Evolutionary conservation across 257 asterid species (phyloP).

Genomic region (Voacanga thouarsii): DNA sequence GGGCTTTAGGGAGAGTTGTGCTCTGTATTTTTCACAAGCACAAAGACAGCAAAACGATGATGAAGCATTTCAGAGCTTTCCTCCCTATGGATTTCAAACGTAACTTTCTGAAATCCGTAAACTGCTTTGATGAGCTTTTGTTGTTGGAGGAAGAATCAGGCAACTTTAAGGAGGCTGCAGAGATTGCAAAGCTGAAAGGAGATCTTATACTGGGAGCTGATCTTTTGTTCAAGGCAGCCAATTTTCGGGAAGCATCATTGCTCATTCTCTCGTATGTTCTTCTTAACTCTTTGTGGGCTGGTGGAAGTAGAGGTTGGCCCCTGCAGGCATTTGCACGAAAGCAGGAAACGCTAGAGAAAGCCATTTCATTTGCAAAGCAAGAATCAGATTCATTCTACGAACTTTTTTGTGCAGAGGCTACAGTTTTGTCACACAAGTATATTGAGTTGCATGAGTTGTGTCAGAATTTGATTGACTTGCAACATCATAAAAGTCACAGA

Average conservation of each 20-base stretch:
- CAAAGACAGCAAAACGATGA: conserved; percentile 33
- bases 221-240: conserved; percentile 34
- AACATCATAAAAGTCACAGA: no score
- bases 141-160: conserved; percentile 48
- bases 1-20: conserved; percentile 40
- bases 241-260: conserved; percentile 23
- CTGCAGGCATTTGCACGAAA: background rate
- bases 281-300: background rate
- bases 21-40: conserved; percentile 24
- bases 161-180: conserved; percentile 51
- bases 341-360: background rate
- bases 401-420: background rate
- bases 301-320: background rate
- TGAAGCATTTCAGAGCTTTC: conserved; percentile 50
- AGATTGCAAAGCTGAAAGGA: conserved; percentile 40
- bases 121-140: conserved; percentile 43
- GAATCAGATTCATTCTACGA: background rate
- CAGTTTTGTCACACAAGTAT: background rate
- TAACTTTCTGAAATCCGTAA: conserved; percentile 35
- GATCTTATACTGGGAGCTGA: conserved; percentile 38
- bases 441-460: background rate
- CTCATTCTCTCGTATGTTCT: background rate
- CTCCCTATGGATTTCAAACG: conserved; percentile 37
- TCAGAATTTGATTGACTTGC: background rate
- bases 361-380: background rate